These are phyloP conservation scores for Aurifilum marmelostoma DNA, from an alignment of 2,329 filamentous ascomycete genomes.

Conservation along the genomic window DNA sequence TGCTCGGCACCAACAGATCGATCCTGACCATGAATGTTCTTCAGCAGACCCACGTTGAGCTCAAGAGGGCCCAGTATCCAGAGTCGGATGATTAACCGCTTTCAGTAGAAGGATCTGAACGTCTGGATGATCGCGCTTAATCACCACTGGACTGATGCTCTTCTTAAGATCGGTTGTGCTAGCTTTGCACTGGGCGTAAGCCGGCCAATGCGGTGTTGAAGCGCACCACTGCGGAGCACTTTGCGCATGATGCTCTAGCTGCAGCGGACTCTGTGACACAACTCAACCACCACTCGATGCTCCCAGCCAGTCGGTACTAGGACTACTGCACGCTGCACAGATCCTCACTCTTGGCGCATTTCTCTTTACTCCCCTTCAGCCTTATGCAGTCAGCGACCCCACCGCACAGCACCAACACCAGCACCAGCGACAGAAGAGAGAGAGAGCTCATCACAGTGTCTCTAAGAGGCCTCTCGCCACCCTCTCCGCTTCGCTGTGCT, in stretches of 20 bases:
- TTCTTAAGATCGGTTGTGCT: neutral
- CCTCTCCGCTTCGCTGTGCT: neutral
- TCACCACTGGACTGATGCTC: neutral
- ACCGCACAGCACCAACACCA: slow-evolving; percentile 1
- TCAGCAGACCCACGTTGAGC: neutral
- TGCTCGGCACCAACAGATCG: neutral
- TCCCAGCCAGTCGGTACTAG: slow-evolving; percentile 9
- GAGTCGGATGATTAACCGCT: neutral
- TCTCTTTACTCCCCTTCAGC: neutral
- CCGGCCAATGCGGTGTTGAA: slow-evolving; percentile 11
- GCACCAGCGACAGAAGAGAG: neutral
- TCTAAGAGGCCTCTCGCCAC: slow-evolving; percentile 11
- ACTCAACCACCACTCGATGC: neutral
- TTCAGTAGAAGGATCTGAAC: neutral
- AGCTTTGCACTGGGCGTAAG: slow-evolving; percentile 10
- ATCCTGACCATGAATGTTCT: neutral
- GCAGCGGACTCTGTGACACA: neutral
- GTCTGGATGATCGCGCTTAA: slow-evolving; percentile 6
- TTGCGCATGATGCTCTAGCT: slow-evolving; percentile 1
- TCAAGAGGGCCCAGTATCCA: neutral
- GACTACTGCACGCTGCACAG: slow-evolving; percentile 5
- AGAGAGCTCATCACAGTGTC: neutral
- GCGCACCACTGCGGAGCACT: neutral
- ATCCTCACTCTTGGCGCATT: slow-evolving; percentile 10
- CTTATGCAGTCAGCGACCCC: slow-evolving; percentile 8